Evolutionary conservation across 164 flowering plant species (phyloP), one percentile per base, ranked within the genome.

Genomic region (Macadamia integrifolia): DNA sequence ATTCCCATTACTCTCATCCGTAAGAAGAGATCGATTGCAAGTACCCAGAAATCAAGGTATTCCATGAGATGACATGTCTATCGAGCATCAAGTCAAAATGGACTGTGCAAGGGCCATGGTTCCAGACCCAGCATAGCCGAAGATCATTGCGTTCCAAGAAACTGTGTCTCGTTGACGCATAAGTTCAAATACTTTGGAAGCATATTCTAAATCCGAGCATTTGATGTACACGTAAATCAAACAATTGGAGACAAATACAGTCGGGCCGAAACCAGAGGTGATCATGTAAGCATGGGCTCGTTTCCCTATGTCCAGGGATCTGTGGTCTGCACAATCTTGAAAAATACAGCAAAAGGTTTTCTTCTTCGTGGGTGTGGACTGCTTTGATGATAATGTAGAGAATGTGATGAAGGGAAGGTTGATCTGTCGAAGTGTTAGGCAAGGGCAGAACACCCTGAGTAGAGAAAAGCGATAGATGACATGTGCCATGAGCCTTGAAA

Each of bases 31-130:
- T 67, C 70, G 53, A 30, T 61, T 75, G 66, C 59, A 78, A 66
- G 60, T 68, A 82, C 56, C 80, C 82, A 61, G 70, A 77, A 29
- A 81, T 70, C 87, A 83, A 81, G 32, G 85, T 71, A 5, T 82
- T 78, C 67, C 76, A 81, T 55, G 73, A 79, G 58, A 80, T 83
- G 72, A 58, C n/a, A 69, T 81, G 85, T 42, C 72, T 29, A 1
- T 56, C 69, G 75, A 64, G 60, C 68, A 82, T 64, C 50, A 15
- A 12, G 60, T 66, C 50, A 67, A 77, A 81, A 42, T 60, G 40
- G n/a, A 40, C 48, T 81, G 78, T 42, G 71, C 75, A 1, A 53
- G 35, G 7, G 42, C 60, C 12, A 73, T 52, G 35, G 58, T 74
- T 9, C 64, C 31, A 32, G 43, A 18, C 13, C 66, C 65, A 17